Evolutionary conservation across 2,329 filamentous ascomycete species (phyloP), one percentile per base, ranked within the genome.

Genomic region (Colletotrichum sp.): DNA sequence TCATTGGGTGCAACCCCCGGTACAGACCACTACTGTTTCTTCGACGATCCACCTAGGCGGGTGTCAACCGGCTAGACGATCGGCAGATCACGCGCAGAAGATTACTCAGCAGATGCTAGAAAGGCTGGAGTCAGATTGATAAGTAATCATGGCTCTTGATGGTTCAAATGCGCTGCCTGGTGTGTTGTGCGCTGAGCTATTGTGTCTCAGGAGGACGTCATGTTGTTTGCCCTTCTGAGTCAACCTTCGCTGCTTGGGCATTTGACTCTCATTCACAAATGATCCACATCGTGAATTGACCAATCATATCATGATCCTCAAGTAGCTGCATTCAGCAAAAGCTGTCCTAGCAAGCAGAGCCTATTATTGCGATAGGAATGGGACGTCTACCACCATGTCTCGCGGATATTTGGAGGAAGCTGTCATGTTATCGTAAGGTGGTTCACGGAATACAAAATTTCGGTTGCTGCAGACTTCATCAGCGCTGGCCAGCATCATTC

Each of bases 321-420:
- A 0, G 0, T 8, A 13, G 10, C 43, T 52, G 43, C n/a, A 13
- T 52, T 52, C 43, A 25, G 43, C 43, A 52, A 52, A 52, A 22
- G 10, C 0, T 52, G n/a, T 0, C 9, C 10, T 6, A 25, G 43
- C 0, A 3, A 22, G 10, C n/a, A 22, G 1, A 52, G n/a, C 43
- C n/a, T 22, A 7, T 48, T 0, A 52, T 22, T 13, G 43, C 2
- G 43, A 0, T 9, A 22, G 43, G 43, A 22, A 22, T 13, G 43
- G 43, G 4, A 12, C 4, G 22, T 52, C n/a, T 8, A 13, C 10
- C 7, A 3, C 5, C 2, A 22, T 22, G 0, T 22, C n/a, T 52
- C 0, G n/a, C 43, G 10, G 3, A 13, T 3, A 0, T 22, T 13
- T 52, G 6, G 43, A 22, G 9, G 0, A 7, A 48, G 9, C 18